Evolutionary conservation across 129 eudicot species (phyloP).

Genomic region (Helianthus tuberosus): DNA sequence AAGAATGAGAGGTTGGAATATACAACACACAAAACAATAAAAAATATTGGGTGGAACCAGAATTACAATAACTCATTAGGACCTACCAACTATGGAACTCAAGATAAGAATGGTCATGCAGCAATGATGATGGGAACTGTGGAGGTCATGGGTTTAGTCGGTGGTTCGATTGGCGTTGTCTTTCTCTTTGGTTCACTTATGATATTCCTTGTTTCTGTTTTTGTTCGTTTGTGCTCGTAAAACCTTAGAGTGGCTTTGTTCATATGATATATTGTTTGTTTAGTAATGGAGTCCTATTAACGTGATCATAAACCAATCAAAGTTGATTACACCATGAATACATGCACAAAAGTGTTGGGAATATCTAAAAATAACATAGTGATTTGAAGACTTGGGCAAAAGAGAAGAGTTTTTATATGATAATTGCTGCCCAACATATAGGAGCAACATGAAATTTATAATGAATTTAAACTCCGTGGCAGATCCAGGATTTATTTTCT

Average conservation of each 20-base stretch:
- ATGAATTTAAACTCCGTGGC: too few relatives aligned
- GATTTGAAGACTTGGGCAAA: too few relatives aligned
- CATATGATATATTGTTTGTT: background rate
- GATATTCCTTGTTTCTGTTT: slow-evolving; percentile 30
- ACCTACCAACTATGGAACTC: background rate
- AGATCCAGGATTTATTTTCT: too few relatives aligned
- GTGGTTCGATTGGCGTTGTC: slow-evolving; percentile 27
- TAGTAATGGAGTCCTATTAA: background rate
- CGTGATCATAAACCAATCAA: background rate
- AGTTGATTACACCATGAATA: background rate
- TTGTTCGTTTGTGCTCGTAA: slow-evolving; percentile 27
- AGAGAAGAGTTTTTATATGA: too few relatives aligned
- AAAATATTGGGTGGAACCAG: slow-evolving; percentile 13
- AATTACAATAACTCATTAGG: background rate
- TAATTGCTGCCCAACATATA: too few relatives aligned
- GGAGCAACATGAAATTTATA: too few relatives aligned
- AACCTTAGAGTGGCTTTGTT: background rate
- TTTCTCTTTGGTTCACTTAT: slow-evolving; percentile 39
- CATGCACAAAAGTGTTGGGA: background rate
- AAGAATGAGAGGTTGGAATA: slow-evolving; percentile 30
- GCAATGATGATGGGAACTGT: slow-evolving; percentile 16
- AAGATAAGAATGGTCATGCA: background rate
- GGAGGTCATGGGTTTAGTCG: slow-evolving; percentile 29
- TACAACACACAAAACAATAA: slow-evolving; percentile 14
- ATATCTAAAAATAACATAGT: too few relatives aligned